phyloP scores from a whole-genome alignment of 1,284 basidiomycete genomes.

The Coniferiporia weirii region DNA sequence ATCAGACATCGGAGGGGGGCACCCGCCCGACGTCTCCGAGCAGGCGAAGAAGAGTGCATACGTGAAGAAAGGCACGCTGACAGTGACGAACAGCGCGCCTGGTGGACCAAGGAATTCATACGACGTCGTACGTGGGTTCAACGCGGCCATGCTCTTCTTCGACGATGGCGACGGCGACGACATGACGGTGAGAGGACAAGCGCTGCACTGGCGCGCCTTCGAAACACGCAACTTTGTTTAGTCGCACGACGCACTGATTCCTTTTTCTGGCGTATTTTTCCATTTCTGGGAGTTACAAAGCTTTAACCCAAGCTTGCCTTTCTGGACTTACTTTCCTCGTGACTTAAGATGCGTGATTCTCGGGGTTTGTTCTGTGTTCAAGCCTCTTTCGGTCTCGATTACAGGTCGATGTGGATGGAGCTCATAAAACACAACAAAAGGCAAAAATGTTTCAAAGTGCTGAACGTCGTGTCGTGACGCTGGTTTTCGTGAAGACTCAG shows the following conservation, averaged over 20 bases:
- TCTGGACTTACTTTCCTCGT: not conserved
- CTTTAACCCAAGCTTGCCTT: too few relatives aligned
- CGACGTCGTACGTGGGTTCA: constrained; percentile 64
- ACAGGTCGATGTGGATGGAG: too few relatives aligned
- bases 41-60: constrained; percentile 87
- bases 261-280: too few relatives aligned
- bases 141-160: constrained; percentile 20
- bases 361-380: too few relatives aligned
- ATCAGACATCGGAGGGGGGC: constrained; percentile 53
- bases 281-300: too few relatives aligned
- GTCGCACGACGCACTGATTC: not conserved
- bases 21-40: constrained; percentile 73
- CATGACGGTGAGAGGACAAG: not conserved
- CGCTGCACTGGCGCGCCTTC: not conserved
- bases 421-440: too few relatives aligned
- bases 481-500: too few relatives aligned
- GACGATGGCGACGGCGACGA: not conserved
- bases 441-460: too few relatives aligned
- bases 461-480: too few relatives aligned
- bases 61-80: constrained; percentile 68
- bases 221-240: constrained; percentile 1
- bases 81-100: constrained; percentile 70
- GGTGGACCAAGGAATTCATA: constrained; percentile 87
- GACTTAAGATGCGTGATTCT: too few relatives aligned
- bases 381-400: too few relatives aligned